A percentile compares a stretch with the other conserved stretches of the same genome.
These are phyloP conservation scores for Malus sieversii DNA, from an alignment of 306 rosid genomes.

Conservation along the genomic window DNA sequence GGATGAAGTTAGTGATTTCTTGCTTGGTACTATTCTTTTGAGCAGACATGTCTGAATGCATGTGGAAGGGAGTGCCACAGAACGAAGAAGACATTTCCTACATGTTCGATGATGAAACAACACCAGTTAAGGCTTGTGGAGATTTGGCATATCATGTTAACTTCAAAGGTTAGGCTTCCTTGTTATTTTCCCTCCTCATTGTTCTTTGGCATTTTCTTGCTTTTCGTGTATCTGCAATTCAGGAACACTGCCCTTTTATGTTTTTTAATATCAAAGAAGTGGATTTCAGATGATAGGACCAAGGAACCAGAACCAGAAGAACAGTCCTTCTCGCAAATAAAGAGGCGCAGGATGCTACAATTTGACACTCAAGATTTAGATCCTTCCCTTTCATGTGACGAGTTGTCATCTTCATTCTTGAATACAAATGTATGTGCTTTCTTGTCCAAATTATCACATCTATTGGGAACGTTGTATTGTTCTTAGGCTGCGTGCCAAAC, in stretches of 20 bases:
- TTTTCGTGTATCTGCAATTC: conserved; percentile 1
- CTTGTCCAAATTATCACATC: not conserved
- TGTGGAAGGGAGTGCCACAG: conserved; percentile 59
- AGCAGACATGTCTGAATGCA: conserved; percentile 41
- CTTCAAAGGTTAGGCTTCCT: conserved; percentile 4
- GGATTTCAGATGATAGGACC: conserved; percentile 38
- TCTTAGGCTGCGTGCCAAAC: not conserved
- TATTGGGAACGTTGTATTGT: not conserved
- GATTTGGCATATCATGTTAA: conserved; percentile 50
- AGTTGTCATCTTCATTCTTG: conserved; percentile 42
- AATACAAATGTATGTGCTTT: conserved; percentile 53
- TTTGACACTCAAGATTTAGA: conserved; percentile 39
- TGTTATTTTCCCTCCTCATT: not conserved
- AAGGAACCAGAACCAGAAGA: conserved; percentile 42
- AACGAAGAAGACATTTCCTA: conserved; percentile 54
- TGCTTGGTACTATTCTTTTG: conserved; percentile 15
- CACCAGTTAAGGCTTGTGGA: conserved; percentile 85
- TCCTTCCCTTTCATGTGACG: conserved; percentile 34
- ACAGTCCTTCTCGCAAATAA: conserved; percentile 59
- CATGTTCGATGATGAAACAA: conserved; percentile 73
- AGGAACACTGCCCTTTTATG: not conserved
- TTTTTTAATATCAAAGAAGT: conserved; percentile 18
- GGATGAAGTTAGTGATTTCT: conserved; percentile 3
- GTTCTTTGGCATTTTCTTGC: conserved; percentile 8
- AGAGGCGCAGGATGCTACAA: conserved; percentile 81